Conservation (phyloP, 352 stramenopile genomes). For the Pythium apleroticum region DNA sequence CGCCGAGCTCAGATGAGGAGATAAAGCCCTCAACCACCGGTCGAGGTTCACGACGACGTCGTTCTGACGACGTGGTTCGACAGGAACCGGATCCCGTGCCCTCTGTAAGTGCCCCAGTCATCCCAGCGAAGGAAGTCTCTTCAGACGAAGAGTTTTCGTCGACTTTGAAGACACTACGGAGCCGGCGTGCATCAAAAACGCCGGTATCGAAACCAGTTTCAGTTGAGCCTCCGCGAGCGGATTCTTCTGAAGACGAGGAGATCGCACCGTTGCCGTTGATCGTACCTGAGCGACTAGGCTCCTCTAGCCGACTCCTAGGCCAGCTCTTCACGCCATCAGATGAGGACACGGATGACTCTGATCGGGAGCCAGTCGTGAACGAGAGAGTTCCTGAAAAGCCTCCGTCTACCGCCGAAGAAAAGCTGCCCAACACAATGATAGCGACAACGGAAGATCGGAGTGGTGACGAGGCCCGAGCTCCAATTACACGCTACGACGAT, state of each 20-base stretch:
- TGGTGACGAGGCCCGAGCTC: neutral
- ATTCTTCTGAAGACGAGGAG: neutral
- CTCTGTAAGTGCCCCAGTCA: neutral
- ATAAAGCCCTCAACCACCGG: neutral
- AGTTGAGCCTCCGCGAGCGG: neutral
- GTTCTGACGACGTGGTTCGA: neutral
- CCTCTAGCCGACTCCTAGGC: neutral
- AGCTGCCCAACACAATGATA: neutral
- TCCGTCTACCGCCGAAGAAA: neutral
- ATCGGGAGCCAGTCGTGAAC: neutral
- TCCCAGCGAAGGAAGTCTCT: neutral
- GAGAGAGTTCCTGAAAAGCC: neutral
- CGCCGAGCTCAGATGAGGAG: neutral
- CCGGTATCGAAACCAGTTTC: neutral
- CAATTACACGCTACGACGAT: neutral
- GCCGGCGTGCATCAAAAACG: slow-evolving; percentile 7
- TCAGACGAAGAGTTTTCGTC: slow-evolving; percentile 35
- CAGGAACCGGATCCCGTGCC: neutral
- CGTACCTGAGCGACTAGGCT: neutral
- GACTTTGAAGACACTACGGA: slow-evolving; percentile 21
- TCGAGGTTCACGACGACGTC: neutral
- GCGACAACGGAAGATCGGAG: neutral
- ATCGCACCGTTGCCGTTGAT: neutral
- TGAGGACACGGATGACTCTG: neutral
- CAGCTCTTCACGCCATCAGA: neutral